Base-by-base conservation (phyloP, 768 basidiomycete genomes). In the Tulasnella sp. region DNA sequence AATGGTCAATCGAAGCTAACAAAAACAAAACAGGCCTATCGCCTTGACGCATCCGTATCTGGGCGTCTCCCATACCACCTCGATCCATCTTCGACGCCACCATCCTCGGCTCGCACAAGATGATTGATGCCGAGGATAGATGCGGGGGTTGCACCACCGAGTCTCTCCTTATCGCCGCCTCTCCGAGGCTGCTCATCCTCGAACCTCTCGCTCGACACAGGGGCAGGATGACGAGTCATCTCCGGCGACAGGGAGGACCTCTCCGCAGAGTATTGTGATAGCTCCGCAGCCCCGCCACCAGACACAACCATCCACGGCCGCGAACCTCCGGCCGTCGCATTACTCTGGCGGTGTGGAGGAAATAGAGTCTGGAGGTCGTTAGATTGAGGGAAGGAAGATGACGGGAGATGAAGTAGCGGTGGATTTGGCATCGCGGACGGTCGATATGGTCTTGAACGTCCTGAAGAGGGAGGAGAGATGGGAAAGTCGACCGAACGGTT, bases 41-140 rank as follows among this genome's bases (percentile, higher is more conserved):
- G n/a, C n/a, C n/a, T n/a, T n/a, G n/a, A n/a, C n/a, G n/a, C n/a
- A n/a, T n/a, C n/a, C n/a, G n/a, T n/a, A n/a, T n/a, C n/a, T n/a
- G n/a, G n/a, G n/a, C n/a, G n/a, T n/a, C n/a, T n/a, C n/a, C n/a
- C n/a, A n/a, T n/a, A n/a, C n/a, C n/a, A n/a, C n/a, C n/a, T n/a
- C n/a, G n/a, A n/a, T n/a, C n/a, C n/a, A n/a, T n/a, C n/a, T n/a
- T n/a, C n/a, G n/a, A n/a, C n/a, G n/a, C n/a, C n/a, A n/a, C n/a
- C n/a, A n/a, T n/a, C n/a, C n/a, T n/a, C n/a, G n/a, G n/a, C n/a
- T n/a, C n/a, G n/a, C n/a, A 43, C n/a, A 19, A 53, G 51, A 34
- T 53, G 51, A 32, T 34, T 34, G 27, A 53, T 53, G 51, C 51
- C 51, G 29, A 53, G 51, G 27, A 34, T 53, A 21, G 51, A 53